Base-by-base conservation (phyloP, 1,284 basidiomycete genomes). In the Apiotrichum laibachii region DNA sequence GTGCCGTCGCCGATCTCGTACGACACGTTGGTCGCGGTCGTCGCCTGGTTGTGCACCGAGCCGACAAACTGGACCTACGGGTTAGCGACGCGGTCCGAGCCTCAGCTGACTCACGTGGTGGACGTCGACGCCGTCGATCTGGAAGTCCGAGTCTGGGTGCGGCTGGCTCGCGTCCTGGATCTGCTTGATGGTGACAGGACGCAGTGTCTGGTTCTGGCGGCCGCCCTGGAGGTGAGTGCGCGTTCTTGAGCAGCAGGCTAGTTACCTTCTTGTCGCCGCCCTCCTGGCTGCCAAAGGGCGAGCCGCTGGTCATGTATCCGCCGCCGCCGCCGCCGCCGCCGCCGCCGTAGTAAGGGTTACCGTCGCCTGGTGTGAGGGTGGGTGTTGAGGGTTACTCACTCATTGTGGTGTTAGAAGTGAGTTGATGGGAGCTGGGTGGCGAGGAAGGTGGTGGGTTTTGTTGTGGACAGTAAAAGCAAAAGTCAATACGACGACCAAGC, bases 1-100 rank as follows among this genome's bases (percentile, higher is more conserved):
- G 91, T 92, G 5, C 92, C 92, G 73, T 99, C 95, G 64, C 95
- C 90, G 11, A 99, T 79, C 63, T 81, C 79, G 75, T 92, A 94
- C 22, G 86, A 84, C 54, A 85, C 84, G 67, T 95, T 94, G 4
- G 93, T 98, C 1, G 89, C 82, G 63, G 90, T 87, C 18, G 80
- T 79, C 56, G 86, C 82, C 47, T 88, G 81, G 49, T 85, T 85
- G 19, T 86, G 81, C 10, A 97, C 86, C 67, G 88, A 85, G 1
- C 85, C 95, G n/a, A 98, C 88, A 54, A 95, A 73, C 15, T 81
- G 79, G 52, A 85, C 65, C 81, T 83, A 65, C 0, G 6, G 47
- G 37, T 43, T 34, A 57, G 51, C 10, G 19, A 22, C 26, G 34
- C 13, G 33, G 22, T 40, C 15, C 18, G 9, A 5, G 19, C 15